Conservation (phyloP, 2,329 filamentous ascomycete species). For the Penicillium sp. region DNA sequence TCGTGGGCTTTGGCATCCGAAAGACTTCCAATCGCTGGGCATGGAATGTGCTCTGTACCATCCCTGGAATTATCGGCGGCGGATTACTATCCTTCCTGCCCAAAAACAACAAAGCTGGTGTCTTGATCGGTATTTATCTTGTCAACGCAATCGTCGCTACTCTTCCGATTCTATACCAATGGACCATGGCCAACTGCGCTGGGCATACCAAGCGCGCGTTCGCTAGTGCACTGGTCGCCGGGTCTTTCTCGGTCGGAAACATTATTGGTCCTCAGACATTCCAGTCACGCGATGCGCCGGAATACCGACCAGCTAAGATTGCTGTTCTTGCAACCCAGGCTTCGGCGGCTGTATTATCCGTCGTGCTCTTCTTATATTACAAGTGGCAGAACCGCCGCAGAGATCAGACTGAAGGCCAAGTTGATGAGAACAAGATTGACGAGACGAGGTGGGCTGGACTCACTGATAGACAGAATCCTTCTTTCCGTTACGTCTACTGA, state of each 20-base stretch:
- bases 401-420: slow-evolving; percentile 11
- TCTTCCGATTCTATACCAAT: slow-evolving; percentile 46
- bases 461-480: slow-evolving; percentile 33
- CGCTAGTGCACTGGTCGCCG: slow-evolving; percentile 44
- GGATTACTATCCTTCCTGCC: slow-evolving; percentile 36
- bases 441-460: slow-evolving; percentile 31
- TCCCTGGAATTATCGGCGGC: slow-evolving; percentile 48
- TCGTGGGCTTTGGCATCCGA: slow-evolving; percentile 41
- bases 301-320: slow-evolving; percentile 42
- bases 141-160: slow-evolving; percentile 44
- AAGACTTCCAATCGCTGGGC: slow-evolving; percentile 40
- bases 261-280: slow-evolving; percentile 49
- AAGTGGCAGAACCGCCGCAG: slow-evolving; percentile 31
- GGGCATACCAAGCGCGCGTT: slow-evolving; percentile 52
- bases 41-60: slow-evolving; percentile 43
- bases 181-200: slow-evolving; percentile 48
- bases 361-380: slow-evolving; percentile 30
- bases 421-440: slow-evolving; percentile 18
- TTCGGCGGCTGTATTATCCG: slow-evolving; percentile 26
- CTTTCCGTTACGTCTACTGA: slow-evolving; percentile 37
- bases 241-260: slow-evolving; percentile 46
- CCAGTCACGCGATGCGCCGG: slow-evolving; percentile 42
- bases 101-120: slow-evolving; percentile 39
- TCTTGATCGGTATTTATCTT: slow-evolving; percentile 46
- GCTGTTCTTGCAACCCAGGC: slow-evolving; percentile 40